These are phyloP conservation scores for Jatropha multifida DNA, from an alignment of 441 rosid species.

Conservation along the genomic window DNA sequence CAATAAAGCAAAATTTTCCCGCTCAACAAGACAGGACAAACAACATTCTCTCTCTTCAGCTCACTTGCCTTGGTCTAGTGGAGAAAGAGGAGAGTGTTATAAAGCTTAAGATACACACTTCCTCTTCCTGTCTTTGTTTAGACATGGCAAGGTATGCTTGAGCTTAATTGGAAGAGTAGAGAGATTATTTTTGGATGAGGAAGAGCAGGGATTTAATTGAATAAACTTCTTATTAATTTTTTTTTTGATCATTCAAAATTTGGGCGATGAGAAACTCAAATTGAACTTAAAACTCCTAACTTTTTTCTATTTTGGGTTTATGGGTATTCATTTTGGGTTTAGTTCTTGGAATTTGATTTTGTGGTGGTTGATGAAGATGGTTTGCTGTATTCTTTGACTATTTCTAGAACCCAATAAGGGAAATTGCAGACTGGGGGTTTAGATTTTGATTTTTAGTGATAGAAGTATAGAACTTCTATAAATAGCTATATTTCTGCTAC, in stretches of 20 bases:
- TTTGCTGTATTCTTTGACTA: not conserved
- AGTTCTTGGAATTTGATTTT: not conserved
- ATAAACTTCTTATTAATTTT: too few species aligned
- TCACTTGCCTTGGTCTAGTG: slow-evolving; percentile 42
- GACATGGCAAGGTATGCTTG: slow-evolving; percentile 59
- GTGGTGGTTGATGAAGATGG: slow-evolving; percentile 2
- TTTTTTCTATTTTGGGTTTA: not conserved
- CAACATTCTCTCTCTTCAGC: slow-evolving; percentile 13
- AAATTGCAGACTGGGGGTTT: not conserved
- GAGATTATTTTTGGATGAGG: not conserved
- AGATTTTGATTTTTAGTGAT: not conserved
- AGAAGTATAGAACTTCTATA: not conserved
- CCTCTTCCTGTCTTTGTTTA: not conserved
- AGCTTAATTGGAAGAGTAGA: slow-evolving; percentile 3
- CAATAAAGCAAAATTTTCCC: slow-evolving; percentile 44
- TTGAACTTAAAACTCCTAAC: not conserved
- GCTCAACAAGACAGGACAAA: slow-evolving; percentile 29
- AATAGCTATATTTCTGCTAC: not conserved
- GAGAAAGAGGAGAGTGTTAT: slow-evolving; percentile 20
- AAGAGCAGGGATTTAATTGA: too few species aligned
- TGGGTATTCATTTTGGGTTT: not conserved
- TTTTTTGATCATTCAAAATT: too few species aligned
- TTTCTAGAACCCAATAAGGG: not conserved
- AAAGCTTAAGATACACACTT: slow-evolving; percentile 10
- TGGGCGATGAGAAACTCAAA: not conserved